A percentile compares a stretch with the other conserved stretches of the same genome.
phyloP scores from a whole-genome alignment of 768 basidiomycete genomes.

The Russula compacta region DNA sequence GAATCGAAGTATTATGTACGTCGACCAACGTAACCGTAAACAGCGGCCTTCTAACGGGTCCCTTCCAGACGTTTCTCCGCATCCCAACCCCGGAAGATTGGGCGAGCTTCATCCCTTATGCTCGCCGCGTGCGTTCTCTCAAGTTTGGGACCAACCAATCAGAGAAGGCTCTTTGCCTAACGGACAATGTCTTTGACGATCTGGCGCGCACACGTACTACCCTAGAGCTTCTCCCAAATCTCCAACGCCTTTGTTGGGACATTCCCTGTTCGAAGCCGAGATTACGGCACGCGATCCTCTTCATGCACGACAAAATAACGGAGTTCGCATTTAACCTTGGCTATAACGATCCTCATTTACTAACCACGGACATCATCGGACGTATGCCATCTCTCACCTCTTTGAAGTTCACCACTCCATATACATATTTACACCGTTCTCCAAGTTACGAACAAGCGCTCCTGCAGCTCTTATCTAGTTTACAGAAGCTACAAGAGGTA shows the following conservation, averaged over 20 bases:
- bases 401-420: neutral
- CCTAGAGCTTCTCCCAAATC: conserved; percentile 18
- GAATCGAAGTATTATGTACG: neutral
- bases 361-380: conserved; percentile 6
- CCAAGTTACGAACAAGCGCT: neutral
- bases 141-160: neutral
- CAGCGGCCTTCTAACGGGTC: neutral
- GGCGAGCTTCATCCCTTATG: conserved; percentile 16
- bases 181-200: conserved; percentile 13
- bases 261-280: neutral
- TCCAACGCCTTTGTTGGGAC: conserved; percentile 12
- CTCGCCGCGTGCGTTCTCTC: conserved; percentile 18
- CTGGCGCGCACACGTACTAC: conserved; percentile 18
- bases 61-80: conserved; percentile 4
- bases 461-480: conserved; percentile 1
- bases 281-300: conserved; percentile 4
- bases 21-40: neutral
- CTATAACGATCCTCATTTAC: neutral
- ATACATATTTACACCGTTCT: neutral
- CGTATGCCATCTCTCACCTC: conserved; percentile 17
- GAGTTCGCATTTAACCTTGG: conserved; percentile 9
- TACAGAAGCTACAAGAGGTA: conserved; percentile 6
- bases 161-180: neutral
- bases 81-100: conserved; percentile 17
- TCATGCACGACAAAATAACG: conserved; percentile 19